These are phyloP conservation scores for Suillus discolor DNA, from an alignment of 768 basidiomycete species.

Conservation along the genomic window DNA sequence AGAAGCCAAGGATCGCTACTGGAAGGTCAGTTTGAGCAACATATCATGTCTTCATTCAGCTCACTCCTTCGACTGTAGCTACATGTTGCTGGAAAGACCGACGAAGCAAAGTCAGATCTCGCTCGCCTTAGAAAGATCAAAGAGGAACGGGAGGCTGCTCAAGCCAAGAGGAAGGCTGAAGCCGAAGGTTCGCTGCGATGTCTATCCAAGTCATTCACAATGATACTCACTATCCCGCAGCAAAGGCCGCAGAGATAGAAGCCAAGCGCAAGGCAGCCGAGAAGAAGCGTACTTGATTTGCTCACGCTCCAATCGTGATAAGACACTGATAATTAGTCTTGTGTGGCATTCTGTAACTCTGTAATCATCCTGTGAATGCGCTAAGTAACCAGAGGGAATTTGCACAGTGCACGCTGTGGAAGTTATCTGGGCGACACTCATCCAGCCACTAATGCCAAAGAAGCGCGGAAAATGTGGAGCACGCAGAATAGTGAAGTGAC, in stretches of 20 bases:
- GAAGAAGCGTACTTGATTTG: conserved; percentile 35
- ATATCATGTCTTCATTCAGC: conserved; percentile 2
- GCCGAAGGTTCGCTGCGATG: conserved; percentile 61
- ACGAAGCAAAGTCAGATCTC: conserved; percentile 87
- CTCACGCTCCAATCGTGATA: neutral
- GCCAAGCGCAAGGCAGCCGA: conserved; percentile 54
- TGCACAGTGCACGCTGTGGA: too few relatives aligned
- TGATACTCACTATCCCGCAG: conserved; percentile 35
- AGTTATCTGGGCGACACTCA: too few relatives aligned
- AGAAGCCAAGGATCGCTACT: conserved; percentile 84
- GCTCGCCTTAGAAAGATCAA: conserved; percentile 83
- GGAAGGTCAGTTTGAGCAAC: conserved; percentile 59
- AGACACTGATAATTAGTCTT: neutral
- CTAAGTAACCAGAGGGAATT: too few relatives aligned
- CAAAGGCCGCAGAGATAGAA: conserved; percentile 62
- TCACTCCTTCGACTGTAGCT: conserved; percentile 42
- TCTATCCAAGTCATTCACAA: neutral
- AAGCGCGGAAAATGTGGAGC: too few relatives aligned
- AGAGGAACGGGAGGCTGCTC: conserved; percentile 85
- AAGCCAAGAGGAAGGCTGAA: conserved; percentile 87
- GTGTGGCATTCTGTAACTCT: neutral
- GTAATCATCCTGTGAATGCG: neutral
- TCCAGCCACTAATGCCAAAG: too few relatives aligned
- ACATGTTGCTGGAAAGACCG: conserved; percentile 83
- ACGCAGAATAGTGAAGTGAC: too few relatives aligned